A percentile compares a stretch with the other conserved stretches of the same genome.
Evolutionary conservation across 257 asterid genomes (phyloP).

Genomic region (Plantago elongata): DNA sequence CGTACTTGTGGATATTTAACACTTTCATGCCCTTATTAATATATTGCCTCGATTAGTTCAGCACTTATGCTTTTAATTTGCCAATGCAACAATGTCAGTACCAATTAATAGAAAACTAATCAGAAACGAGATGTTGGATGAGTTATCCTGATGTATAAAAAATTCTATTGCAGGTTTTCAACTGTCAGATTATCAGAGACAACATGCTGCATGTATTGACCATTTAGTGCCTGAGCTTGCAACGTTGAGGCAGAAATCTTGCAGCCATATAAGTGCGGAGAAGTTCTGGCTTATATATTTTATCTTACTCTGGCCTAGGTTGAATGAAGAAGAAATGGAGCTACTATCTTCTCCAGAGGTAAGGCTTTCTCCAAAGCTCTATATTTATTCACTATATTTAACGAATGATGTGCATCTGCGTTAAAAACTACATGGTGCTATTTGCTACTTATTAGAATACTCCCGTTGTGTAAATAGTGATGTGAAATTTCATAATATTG

Average conservation of each 20-base stretch:
- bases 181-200: conserved; percentile 63
- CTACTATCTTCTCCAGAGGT: conserved; percentile 67
- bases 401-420: conserved; percentile 14
- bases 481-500: neutral
- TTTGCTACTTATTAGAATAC: neutral
- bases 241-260: conserved; percentile 45
- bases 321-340: conserved; percentile 51
- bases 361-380: conserved; percentile 28
- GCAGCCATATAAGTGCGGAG: conserved; percentile 41
- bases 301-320: conserved; percentile 62
- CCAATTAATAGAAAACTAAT: neutral
- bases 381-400: neutral
- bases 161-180: conserved; percentile 45
- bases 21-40: no score
- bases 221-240: conserved; percentile 60
- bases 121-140: neutral
- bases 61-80: neutral
- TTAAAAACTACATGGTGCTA: neutral
- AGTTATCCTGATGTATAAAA: conserved; percentile 24
- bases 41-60: conserved; percentile 6
- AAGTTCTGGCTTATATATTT: conserved; percentile 82
- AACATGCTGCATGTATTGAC: conserved; percentile 55
- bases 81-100: neutral
- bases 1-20: no score
- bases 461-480: neutral